Percentiles rank a stretch among this genome's conserved stretches.
Conservation (phyloP, 371 early-diverging fungal species). For the Zopfochytrium polystomum region DNA sequence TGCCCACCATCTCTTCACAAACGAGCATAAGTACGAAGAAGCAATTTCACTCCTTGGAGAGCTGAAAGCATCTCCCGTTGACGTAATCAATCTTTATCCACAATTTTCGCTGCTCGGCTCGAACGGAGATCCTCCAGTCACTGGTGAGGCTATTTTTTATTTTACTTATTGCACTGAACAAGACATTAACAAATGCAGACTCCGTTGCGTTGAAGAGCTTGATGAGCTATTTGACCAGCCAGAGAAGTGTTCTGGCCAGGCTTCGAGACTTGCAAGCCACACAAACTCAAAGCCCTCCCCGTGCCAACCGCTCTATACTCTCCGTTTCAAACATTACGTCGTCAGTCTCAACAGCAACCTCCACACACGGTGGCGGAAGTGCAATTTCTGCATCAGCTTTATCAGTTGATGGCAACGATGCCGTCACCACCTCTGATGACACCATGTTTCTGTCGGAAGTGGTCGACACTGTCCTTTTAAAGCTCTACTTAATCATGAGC, state of each 20-base stretch:
- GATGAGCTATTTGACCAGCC: constrained; percentile 69
- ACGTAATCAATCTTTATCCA: constrained; percentile 82
- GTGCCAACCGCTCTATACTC: not conserved
- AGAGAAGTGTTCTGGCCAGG: constrained; percentile 60
- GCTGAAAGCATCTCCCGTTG: constrained; percentile 75
- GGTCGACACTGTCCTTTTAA: constrained; percentile 88
- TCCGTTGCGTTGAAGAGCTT: constrained; percentile 60
- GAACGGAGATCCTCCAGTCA: constrained; percentile 18
- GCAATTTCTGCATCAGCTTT: constrained; percentile 11
- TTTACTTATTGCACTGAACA: constrained; percentile 1
- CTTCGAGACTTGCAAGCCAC: constrained; percentile 26
- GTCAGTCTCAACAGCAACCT: constrained; percentile 11
- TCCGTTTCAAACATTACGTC: constrained; percentile 3
- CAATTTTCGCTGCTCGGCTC: constrained; percentile 41
- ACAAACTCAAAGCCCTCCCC: not conserved
- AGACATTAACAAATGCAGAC: constrained; percentile 40
- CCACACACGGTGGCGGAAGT: constrained; percentile 8
- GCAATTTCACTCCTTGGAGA: constrained; percentile 75
- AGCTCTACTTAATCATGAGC: constrained; percentile 75
- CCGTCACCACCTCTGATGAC: constrained; percentile 37
- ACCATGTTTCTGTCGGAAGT: constrained; percentile 57
- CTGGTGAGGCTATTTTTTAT: constrained; percentile 9
- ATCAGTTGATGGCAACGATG: constrained; percentile 10
- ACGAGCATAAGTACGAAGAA: constrained; percentile 69
- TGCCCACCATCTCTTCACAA: constrained; percentile 78